A percentile compares a stretch with the other conserved stretches of the same genome.
Evolutionary conservation across 1,284 basidiomycete genomes (phyloP).

Genomic region (Tranzscheliella williamsii): DNA sequence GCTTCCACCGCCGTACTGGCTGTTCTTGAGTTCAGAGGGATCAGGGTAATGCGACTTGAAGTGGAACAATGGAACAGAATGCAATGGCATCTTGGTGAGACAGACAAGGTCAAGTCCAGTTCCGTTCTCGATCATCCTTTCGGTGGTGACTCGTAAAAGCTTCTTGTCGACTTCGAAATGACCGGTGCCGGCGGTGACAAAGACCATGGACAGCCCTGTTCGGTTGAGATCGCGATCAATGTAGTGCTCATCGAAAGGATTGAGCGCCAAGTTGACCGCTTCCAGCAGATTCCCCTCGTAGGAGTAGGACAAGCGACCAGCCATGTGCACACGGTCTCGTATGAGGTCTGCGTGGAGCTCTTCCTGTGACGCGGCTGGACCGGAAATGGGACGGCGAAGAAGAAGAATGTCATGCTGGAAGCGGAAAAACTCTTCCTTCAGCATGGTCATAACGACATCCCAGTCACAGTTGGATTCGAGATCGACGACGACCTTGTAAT

Average conservation of each 20-base stretch:
- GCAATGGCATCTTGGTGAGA: constrained; percentile 87
- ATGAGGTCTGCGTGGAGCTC: constrained; percentile 46
- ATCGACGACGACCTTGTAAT: constrained; percentile 80
- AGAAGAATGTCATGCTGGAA: constrained; percentile 60
- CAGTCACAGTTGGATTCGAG: constrained; percentile 85
- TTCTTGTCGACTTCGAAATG: constrained; percentile 91
- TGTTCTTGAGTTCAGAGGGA: constrained; percentile 24
- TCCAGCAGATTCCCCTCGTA: constrained; percentile 94
- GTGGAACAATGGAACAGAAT: constrained; percentile 68
- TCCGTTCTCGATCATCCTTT: constrained; percentile 93
- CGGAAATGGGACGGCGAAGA: constrained; percentile 41
- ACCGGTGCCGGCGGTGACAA: constrained; percentile 92
- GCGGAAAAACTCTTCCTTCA: constrained; percentile 71
- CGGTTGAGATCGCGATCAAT: constrained; percentile 91
- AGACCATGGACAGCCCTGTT: constrained; percentile 82
- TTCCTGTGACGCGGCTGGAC: constrained; percentile 42
- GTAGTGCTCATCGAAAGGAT: constrained; percentile 92
- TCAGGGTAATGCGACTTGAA: constrained; percentile 46
- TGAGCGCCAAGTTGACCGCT: constrained; percentile 88
- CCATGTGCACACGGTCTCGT: constrained; percentile 48
- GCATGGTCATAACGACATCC: constrained; percentile 78
- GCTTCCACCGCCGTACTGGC: constrained; percentile 3
- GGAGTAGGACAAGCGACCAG: constrained; percentile 77
- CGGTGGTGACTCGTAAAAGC: constrained; percentile 86
- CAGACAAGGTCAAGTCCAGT: constrained; percentile 86